Conservation (phyloP, 2,329 filamentous ascomycete genomes). For the Clonostachys chloroleuca region DNA sequence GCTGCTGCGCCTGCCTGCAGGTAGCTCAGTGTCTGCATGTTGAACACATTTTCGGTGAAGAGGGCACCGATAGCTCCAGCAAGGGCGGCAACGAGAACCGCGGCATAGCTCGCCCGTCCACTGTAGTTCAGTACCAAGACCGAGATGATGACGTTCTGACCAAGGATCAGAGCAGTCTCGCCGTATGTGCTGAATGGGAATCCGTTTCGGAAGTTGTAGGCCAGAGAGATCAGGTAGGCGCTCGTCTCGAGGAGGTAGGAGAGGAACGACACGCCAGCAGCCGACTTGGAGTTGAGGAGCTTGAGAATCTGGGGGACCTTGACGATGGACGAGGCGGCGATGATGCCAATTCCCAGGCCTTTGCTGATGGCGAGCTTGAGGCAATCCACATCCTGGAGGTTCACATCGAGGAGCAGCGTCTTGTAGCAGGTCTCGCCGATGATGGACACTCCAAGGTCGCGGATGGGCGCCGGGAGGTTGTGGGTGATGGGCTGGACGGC, state of each 20-base stretch:
- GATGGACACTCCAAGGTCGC: constrained; percentile 71
- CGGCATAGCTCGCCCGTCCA: constrained; percentile 63
- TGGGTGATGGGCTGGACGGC: constrained; percentile 66
- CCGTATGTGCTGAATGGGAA: constrained; percentile 97
- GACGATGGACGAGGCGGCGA: constrained; percentile 83
- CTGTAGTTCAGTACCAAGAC: constrained; percentile 82
- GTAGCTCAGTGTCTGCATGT: constrained; percentile 63
- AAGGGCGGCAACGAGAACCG: constrained; percentile 73
- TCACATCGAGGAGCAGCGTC: constrained; percentile 78
- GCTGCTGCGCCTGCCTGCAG: constrained; percentile 82
- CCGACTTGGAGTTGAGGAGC: constrained; percentile 74
- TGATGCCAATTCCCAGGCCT: constrained; percentile 88
- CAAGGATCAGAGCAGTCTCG: constrained; percentile 87
- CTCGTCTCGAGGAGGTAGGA: constrained; percentile 90
- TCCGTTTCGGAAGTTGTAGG: constrained; percentile 85
- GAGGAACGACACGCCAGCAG: constrained; percentile 81
- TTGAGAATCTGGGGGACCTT: constrained; percentile 98
- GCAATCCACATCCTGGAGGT: constrained; percentile 72
- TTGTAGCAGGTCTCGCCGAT: constrained; percentile 84
- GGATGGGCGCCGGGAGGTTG: constrained; percentile 69
- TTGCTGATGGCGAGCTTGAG: constrained; percentile 90
- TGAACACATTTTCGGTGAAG: constrained; percentile 61
- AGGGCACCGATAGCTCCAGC: constrained; percentile 66
- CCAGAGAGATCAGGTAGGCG: constrained; percentile 82
- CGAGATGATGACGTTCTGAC: constrained; percentile 88